A percentile compares a stretch with the other conserved stretches of the same genome.
phyloP scores from a whole-genome alignment of 345 rosid genomes.

The Salix koriyanagi region DNA sequence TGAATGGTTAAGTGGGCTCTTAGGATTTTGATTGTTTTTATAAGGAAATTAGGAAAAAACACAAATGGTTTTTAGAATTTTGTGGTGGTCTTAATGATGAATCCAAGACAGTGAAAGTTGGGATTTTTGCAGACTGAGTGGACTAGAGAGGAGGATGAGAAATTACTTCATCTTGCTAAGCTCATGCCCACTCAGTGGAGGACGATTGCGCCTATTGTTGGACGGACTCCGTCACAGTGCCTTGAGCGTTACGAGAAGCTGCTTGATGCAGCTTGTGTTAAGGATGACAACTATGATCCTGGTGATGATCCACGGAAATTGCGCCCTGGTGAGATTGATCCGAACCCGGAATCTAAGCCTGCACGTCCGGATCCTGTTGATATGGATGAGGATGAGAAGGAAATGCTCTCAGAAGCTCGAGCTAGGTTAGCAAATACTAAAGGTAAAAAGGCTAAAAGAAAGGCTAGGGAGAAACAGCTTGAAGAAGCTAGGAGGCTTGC shows the following conservation, averaged over 20 bases:
- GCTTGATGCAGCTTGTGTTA: constrained; percentile 94
- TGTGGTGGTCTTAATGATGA: neutral
- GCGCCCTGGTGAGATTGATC: constrained; percentile 98
- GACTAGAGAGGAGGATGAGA: constrained; percentile 99
- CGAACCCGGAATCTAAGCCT: constrained; percentile 95
- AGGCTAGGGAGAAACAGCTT: constrained; percentile 97
- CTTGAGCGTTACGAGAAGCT: constrained; percentile 97
- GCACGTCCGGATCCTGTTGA: constrained; percentile 99
- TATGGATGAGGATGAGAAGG: constrained; percentile 99
- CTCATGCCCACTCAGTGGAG: constrained; percentile 99
- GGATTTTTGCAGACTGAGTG: constrained; percentile 74
- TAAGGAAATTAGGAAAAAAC: neutral
- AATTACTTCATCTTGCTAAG: constrained; percentile 97
- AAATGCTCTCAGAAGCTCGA: constrained; percentile 98
- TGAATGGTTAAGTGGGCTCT: neutral
- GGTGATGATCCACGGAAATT: constrained; percentile 94
- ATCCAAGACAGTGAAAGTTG: neutral
- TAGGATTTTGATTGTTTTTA: neutral
- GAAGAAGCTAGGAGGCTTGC: constrained; percentile 99
- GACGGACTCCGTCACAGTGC: constrained; percentile 98
- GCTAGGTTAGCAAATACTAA: constrained; percentile 93
- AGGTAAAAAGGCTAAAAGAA: constrained; percentile 96
- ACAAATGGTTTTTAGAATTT: neutral
- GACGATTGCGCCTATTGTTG: constrained; percentile 98
- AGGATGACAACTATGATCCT: constrained; percentile 93